Conservation (phyloP, 2,329 filamentous ascomycete species). For the Aureobasidium sp. region DNA sequence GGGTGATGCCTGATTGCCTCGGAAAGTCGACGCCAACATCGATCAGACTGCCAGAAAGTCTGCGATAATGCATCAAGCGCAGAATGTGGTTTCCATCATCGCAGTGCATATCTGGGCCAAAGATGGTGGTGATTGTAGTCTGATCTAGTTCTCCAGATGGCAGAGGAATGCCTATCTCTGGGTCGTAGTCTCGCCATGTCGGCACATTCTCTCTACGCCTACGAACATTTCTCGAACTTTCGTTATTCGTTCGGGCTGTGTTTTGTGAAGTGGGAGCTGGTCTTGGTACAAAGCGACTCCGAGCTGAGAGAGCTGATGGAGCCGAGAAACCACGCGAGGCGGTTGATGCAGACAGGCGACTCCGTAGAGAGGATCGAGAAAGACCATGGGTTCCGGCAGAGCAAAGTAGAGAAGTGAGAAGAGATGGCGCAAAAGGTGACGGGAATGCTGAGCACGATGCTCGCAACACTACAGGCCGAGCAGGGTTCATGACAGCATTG, state of each 20-base stretch:
- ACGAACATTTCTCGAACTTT: background rate
- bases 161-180: conserved; percentile 31
- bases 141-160: conserved; percentile 26
- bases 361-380: background rate
- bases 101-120: conserved; percentile 26
- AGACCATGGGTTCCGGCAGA: background rate
- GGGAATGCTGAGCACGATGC: conserved; percentile 20
- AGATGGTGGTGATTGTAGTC: conserved; percentile 27
- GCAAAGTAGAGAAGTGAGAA: background rate
- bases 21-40: conserved; percentile 31
- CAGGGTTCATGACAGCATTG: conserved; percentile 28
- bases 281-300: conserved; percentile 1
- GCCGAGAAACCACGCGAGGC: background rate
- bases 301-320: background rate
- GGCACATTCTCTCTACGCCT: conserved; percentile 18
- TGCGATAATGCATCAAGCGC: conserved; percentile 32
- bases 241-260: background rate
- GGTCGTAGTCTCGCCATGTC: conserved; percentile 34
- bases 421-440: conserved; percentile 2
- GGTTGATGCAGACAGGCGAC: background rate
- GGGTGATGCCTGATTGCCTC: conserved; percentile 21
- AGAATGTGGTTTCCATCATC: conserved; percentile 33
- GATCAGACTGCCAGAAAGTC: conserved; percentile 32
- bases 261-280: background rate
- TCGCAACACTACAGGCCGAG: conserved; percentile 26